Conservation (phyloP, 1,284 basidiomycete genomes). For the Trichosporon sp. region DNA sequence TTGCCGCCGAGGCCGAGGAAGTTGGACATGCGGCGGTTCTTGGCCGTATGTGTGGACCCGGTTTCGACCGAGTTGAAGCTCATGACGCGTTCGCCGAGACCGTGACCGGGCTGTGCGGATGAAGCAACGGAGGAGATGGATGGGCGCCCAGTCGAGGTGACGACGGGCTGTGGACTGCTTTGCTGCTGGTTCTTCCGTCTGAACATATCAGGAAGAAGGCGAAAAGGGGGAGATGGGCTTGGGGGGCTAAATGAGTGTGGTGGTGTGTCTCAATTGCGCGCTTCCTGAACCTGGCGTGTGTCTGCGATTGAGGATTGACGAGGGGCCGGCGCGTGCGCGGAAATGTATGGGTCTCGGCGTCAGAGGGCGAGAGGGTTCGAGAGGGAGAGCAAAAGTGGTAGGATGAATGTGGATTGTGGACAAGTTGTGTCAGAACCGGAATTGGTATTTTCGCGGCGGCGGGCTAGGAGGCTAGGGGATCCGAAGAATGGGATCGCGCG, state of each 20-base stretch:
- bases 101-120: neutral
- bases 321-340: no score
- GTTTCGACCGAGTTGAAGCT: slow-evolving; percentile 14
- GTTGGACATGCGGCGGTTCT: slow-evolving; percentile 16
- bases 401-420: neutral
- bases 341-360: no score
- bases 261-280: neutral
- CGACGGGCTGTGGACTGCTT: neutral
- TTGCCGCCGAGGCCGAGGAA: slow-evolving; percentile 15
- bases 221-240: neutral
- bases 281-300: neutral
- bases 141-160: slow-evolving; percentile 6
- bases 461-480: neutral
- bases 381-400: neutral
- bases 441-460: neutral
- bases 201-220: slow-evolving; percentile 10
- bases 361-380: neutral
- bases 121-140: slow-evolving; percentile 14
- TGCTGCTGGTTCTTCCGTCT: slow-evolving; percentile 11
- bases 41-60: slow-evolving; percentile 8
- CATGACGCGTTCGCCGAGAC: slow-evolving; percentile 3
- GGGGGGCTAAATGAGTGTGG: neutral
- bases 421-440: neutral
- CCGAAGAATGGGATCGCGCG: neutral
- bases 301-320: no score